A percentile compares a stretch with the other conserved stretches of the same genome.
Evolutionary conservation across 129 eudicot genomes (phyloP).

Genomic region (Arctium lappa): DNA sequence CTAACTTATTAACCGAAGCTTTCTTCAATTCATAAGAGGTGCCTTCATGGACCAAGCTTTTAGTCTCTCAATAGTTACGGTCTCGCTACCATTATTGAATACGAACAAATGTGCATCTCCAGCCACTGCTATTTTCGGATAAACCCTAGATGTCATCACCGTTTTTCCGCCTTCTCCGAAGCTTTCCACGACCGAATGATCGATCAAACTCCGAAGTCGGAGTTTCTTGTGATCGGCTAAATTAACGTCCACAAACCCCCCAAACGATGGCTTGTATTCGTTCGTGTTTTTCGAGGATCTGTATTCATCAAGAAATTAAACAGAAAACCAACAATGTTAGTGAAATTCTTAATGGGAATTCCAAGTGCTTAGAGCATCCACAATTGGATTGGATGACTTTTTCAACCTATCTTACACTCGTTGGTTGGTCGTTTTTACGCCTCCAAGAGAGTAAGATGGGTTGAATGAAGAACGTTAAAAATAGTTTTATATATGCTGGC

Average conservation of each 20-base stretch:
- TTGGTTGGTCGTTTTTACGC: neutral
- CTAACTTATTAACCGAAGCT: conserved; percentile 13
- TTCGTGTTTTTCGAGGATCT: conserved; percentile 48
- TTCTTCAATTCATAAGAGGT: conserved; percentile 33
- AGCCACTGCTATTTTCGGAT: conserved; percentile 49
- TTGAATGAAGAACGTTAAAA: neutral
- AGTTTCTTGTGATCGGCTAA: conserved; percentile 45
- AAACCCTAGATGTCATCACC: conserved; percentile 64
- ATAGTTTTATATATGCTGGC: neutral
- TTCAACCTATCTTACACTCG: neutral
- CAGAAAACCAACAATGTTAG: neutral
- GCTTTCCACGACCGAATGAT: conserved; percentile 80
- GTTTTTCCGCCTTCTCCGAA: conserved; percentile 66
- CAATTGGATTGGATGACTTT: neutral
- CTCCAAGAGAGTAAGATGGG: neutral
- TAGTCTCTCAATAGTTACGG: conserved; percentile 37
- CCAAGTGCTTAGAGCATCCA: too few relatives aligned
- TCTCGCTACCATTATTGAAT: conserved; percentile 65
- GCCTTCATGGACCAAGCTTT: conserved; percentile 70
- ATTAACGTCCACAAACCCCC: conserved; percentile 64
- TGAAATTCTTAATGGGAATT: neutral
- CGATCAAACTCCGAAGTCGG: conserved; percentile 69
- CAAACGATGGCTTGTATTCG: conserved; percentile 64
- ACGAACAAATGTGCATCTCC: conserved; percentile 47
- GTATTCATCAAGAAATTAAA: neutral